Evolutionary conservation across 2,329 filamentous ascomycete genomes (phyloP), one percentile per base, ranked within the genome.

Genomic region (Rosellinia necatrix): DNA sequence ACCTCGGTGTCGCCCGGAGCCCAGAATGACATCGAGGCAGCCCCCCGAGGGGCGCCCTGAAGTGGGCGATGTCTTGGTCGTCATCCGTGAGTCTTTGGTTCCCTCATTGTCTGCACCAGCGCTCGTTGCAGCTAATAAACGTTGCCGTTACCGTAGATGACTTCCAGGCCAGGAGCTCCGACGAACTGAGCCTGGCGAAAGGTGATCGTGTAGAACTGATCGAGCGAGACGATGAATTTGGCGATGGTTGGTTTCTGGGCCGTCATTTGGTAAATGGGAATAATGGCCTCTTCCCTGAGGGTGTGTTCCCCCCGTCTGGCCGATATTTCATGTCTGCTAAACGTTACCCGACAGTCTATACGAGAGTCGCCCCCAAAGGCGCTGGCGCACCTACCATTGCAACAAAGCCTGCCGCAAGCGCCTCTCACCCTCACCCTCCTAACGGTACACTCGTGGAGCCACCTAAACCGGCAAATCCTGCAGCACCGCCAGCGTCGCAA

Each of bases 151-250:
- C n/a, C 50, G 43, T 61, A 96, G 91, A 99, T 76, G 92, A 97
- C 75, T 97, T 99, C 73, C 80, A 87, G 65, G 92, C 93, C 55
- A 87, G 94, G 64, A 96, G 92, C 73, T 89, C 90, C 55, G 94
- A 99, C 75, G 94, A 99, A 79, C 81, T 99, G 69, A 96, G 86
- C 66, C 81, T 99, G 63, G 80, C 85, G 52, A 96, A 96, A 70
- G 92, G 90, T 66, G 90, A 94, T 68, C 85, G 89, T 61, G 88
- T 96, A 59, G 88, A 93, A 76, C 77, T 96, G 60, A 84, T 93
- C 62, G 90, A 94, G 75, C 83, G 90, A 67, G 90, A 94, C 71
- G 90, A 94, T 71, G 90, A 94, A 71, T 96, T 94, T 72, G 89
- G 89, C 59, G 90, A 96, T 73, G 90, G 91, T 50, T 92, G 89